phyloP scores from a whole-genome alignment of 805 yeast species.

The Vanderwaltozyma yarrowii region DNA sequence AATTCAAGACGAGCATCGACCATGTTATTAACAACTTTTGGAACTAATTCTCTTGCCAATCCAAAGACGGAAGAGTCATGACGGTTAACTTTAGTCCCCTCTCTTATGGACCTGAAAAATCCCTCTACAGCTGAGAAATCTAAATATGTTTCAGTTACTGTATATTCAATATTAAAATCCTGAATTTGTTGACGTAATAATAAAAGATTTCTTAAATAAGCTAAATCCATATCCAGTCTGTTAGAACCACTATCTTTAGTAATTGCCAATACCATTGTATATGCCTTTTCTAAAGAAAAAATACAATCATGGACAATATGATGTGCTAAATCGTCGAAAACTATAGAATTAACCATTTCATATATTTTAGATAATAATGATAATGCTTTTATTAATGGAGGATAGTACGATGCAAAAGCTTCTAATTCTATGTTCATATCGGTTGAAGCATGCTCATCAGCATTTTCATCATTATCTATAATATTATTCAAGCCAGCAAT shows the following conservation, averaged over 20 bases:
- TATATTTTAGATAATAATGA: slow-evolving; percentile 66
- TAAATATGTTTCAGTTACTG: slow-evolving; percentile 58
- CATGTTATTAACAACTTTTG: slow-evolving; percentile 71
- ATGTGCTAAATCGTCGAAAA: slow-evolving; percentile 86
- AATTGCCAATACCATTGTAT: slow-evolving; percentile 38
- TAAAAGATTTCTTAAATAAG: slow-evolving; percentile 61
- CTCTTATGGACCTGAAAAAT: slow-evolving; percentile 35
- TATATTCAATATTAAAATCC: slow-evolving; percentile 71
- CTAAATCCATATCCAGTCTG: slow-evolving; percentile 47
- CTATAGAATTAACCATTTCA: slow-evolving; percentile 63
- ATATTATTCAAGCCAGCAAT: slow-evolving; percentile 6
- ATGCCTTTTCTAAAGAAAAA: slow-evolving; percentile 46
- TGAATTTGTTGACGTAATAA: slow-evolving; percentile 58
- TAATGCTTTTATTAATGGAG: slow-evolving; percentile 62
- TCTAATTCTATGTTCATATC: slow-evolving; percentile 3
- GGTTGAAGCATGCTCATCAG: too few relatives aligned
- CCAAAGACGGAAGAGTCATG: slow-evolving; percentile 29
- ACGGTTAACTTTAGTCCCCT: not conserved
- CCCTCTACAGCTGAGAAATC: slow-evolving; percentile 71
- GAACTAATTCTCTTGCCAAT: slow-evolving; percentile 59
- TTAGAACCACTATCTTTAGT: slow-evolving; percentile 9
- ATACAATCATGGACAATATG: slow-evolving; percentile 74
- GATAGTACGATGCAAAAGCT: slow-evolving; percentile 41
- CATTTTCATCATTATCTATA: slow-evolving; percentile 20
- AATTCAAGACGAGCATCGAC: slow-evolving; percentile 69